phyloP scores from a whole-genome alignment of 768 basidiomycete genomes.

The Fibroporia radiculosa region DNA sequence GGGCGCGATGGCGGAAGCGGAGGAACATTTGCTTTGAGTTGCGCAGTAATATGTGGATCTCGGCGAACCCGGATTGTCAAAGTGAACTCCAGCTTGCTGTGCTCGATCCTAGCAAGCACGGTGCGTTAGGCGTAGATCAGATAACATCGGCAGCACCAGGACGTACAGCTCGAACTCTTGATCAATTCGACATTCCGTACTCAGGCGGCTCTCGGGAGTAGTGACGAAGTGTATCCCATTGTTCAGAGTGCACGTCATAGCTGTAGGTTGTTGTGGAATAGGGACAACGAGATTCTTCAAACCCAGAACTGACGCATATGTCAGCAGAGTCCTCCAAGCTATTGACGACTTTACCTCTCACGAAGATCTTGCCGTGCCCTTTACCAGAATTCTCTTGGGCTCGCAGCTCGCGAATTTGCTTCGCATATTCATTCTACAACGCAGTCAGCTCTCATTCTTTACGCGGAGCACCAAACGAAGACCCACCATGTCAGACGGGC shows the following conservation, averaged over 20 bases:
- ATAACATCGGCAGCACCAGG: not conserved
- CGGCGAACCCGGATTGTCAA: slow-evolving; percentile 81
- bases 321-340: too few relatives aligned
- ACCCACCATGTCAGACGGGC: slow-evolving; percentile 89
- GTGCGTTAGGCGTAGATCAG: not conserved
- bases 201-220: slow-evolving; percentile 69
- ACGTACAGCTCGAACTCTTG: slow-evolving; percentile 90
- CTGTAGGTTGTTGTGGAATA: slow-evolving; percentile 66
- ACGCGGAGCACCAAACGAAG: not conserved
- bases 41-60: slow-evolving; percentile 77
- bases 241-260: slow-evolving; percentile 81
- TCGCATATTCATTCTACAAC: slow-evolving; percentile 83
- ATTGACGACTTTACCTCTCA: slow-evolving; percentile 53
- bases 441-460: not conserved
- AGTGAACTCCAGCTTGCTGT: slow-evolving; percentile 93
- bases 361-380: slow-evolving; percentile 88
- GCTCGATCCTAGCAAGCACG: slow-evolving; percentile 59
- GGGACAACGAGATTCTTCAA: slow-evolving; percentile 71
- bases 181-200: slow-evolving; percentile 55
- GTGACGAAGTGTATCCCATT: slow-evolving; percentile 96
- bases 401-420: slow-evolving; percentile 78
- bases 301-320: slow-evolving; percentile 52
- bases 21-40: slow-evolving; percentile 58
- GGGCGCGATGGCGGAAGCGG: slow-evolving; percentile 35
- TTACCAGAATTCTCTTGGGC: slow-evolving; percentile 73